Percentiles rank a stretch among this genome's conserved stretches.
These are phyloP conservation scores for Populus davidiana DNA, from an alignment of 345 rosid genomes.

Conservation along the genomic window DNA sequence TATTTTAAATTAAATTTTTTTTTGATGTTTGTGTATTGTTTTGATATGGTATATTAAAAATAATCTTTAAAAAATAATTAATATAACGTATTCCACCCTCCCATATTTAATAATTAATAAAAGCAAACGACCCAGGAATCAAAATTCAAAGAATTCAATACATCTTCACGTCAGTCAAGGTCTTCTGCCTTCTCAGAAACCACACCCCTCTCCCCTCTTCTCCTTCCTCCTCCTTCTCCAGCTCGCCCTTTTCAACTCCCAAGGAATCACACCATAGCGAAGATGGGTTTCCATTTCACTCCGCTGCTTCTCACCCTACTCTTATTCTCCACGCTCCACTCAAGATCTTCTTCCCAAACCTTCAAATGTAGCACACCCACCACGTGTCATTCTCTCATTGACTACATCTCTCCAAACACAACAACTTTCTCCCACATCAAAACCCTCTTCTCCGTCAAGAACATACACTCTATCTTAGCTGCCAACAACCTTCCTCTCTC, in stretches of 20 bases:
- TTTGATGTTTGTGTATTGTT: no score
- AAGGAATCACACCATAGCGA: neutral
- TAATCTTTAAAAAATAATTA: no score
- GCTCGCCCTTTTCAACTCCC: neutral
- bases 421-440: constrained; percentile 17
- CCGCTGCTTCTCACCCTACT: constrained; percentile 9
- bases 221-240: neutral
- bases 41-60: no score
- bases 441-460: constrained; percentile 25
- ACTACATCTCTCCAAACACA: constrained; percentile 18
- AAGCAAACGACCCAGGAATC: no score
- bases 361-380: constrained; percentile 14
- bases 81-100: no score
- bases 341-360: constrained; percentile 4
- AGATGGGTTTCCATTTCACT: neutral
- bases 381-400: constrained; percentile 21
- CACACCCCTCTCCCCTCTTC: neutral
- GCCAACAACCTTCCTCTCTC: constrained; percentile 25
- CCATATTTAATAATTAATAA: no score
- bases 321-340: neutral
- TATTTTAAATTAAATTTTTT: no score
- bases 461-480: constrained; percentile 23
- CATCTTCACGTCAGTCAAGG: neutral
- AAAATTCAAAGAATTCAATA: no score
- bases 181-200: neutral